Conservation (phyloP, 2,329 filamentous ascomycete genomes). For the Pezicula carpinea region DNA sequence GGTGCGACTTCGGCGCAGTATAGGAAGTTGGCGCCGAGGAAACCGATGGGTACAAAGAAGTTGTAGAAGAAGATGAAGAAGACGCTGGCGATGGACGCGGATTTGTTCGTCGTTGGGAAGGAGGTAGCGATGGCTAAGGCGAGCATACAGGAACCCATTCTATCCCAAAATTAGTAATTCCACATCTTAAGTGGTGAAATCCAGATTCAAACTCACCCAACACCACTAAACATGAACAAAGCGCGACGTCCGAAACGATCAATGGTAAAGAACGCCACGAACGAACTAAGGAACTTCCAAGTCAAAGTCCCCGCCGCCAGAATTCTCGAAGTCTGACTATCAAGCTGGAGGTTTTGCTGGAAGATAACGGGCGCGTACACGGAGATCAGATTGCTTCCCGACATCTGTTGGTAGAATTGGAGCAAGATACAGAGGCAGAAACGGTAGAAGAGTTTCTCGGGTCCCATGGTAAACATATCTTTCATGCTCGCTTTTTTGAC, state of each 20-base stretch:
- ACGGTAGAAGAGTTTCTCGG: slow-evolving; percentile 46
- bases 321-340: slow-evolving; percentile 44
- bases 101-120: slow-evolving; percentile 38
- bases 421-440: slow-evolving; percentile 45
- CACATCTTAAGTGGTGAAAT: slow-evolving; percentile 43
- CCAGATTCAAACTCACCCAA: slow-evolving; percentile 46
- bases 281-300: slow-evolving; percentile 49
- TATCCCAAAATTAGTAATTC: slow-evolving; percentile 29
- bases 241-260: slow-evolving; percentile 62
- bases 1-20: slow-evolving; percentile 56
- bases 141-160: slow-evolving; percentile 52
- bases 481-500: slow-evolving; percentile 32
- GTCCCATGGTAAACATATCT: slow-evolving; percentile 43
- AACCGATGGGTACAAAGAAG: slow-evolving; percentile 55
- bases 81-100: slow-evolving; percentile 45
- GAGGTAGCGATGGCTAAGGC: slow-evolving; percentile 47
- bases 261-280: slow-evolving; percentile 48
- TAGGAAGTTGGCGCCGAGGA: slow-evolving; percentile 54
- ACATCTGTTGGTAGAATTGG: slow-evolving; percentile 46
- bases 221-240: slow-evolving; percentile 46
- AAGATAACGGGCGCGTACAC: slow-evolving; percentile 45
- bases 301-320: slow-evolving; percentile 43
- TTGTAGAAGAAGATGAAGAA: slow-evolving; percentile 57
- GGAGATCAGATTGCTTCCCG: slow-evolving; percentile 34
- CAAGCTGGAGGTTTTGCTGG: slow-evolving; percentile 40